These are phyloP conservation scores for Phaeosphaeria sp. DNA, from an alignment of 2,329 filamentous ascomycete genomes.

Conservation along the genomic window DNA sequence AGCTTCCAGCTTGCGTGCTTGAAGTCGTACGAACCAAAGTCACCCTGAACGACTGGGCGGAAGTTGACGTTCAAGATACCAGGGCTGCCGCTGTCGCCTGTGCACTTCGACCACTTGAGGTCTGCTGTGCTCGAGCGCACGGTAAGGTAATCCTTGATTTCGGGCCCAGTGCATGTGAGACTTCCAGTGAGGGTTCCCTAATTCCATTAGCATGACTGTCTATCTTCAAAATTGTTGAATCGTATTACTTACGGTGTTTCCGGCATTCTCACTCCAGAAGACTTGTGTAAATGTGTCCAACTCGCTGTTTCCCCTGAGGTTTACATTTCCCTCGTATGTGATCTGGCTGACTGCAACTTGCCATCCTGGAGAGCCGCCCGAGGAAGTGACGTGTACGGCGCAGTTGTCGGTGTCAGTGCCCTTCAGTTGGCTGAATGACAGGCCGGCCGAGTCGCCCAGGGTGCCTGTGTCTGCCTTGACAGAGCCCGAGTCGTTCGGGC, in stretches of 20 bases:
- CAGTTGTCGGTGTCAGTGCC: slow-evolving; percentile 37
- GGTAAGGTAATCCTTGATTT: slow-evolving; percentile 35
- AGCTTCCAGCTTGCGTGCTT: slow-evolving; percentile 36
- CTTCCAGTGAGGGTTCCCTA: slow-evolving; percentile 28
- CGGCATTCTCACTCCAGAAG: slow-evolving; percentile 40
- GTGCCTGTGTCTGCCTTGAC: slow-evolving; percentile 19
- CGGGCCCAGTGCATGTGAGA: slow-evolving; percentile 30
- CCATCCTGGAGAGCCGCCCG: slow-evolving; percentile 34
- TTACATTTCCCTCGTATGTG: slow-evolving; percentile 30
- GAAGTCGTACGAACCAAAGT: slow-evolving; percentile 35
- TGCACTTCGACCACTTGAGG: slow-evolving; percentile 41
- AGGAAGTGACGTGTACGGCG: slow-evolving; percentile 36
- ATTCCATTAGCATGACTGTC: background rate
- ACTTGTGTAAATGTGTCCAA: slow-evolving; percentile 34
- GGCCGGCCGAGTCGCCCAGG: slow-evolving; percentile 30
- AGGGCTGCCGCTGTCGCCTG: slow-evolving; percentile 29
- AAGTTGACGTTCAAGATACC: slow-evolving; percentile 43
- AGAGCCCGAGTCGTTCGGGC: slow-evolving; percentile 34
- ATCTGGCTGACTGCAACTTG: slow-evolving; percentile 38
- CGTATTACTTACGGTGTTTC: slow-evolving; percentile 30
- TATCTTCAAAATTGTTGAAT: background rate
- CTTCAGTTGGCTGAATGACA: slow-evolving; percentile 32
- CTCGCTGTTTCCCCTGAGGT: slow-evolving; percentile 28
- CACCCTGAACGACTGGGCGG: slow-evolving; percentile 35
- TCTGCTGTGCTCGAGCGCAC: slow-evolving; percentile 28